Evolutionary conservation across 352 stramenopile species (phyloP).

Genomic region (Pythium utonaiense): DNA sequence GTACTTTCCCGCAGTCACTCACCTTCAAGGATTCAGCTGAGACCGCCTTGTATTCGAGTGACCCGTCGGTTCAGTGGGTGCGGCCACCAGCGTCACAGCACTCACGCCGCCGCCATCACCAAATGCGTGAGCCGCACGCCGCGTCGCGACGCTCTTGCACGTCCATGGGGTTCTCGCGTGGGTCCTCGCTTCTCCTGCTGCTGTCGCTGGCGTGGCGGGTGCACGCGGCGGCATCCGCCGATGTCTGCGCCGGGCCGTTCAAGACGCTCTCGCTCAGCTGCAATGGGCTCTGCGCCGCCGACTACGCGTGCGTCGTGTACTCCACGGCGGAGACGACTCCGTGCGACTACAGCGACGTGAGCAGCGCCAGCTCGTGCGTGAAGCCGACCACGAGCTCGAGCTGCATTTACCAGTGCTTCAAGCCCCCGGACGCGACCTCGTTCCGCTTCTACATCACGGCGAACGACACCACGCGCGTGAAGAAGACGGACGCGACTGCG

Average conservation of each 20-base stretch:
- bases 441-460: conserved; percentile 11
- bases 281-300: conserved; percentile 5
- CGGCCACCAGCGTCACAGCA: not conserved
- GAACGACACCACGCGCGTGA: not conserved
- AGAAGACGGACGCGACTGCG: not conserved
- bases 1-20: not conserved
- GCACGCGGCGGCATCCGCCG: not conserved
- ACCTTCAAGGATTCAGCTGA: not conserved
- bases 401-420: conserved; percentile 21
- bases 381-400: not conserved
- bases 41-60: not conserved
- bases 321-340: not conserved
- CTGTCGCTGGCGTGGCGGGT: not conserved
- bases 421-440: not conserved
- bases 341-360: conserved; percentile 4
- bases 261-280: conserved; percentile 14
- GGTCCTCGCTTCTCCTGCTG: not conserved
- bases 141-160: not conserved
- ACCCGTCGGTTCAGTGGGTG: not conserved
- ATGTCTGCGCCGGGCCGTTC: conserved; percentile 6
- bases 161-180: not conserved
- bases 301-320: conserved; percentile 12
- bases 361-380: conserved; percentile 5
- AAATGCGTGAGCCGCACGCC: not conserved
- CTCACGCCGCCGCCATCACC: not conserved